Evolutionary conservation across 805 yeast genomes (phyloP).

Genomic region (Lipomyces starkeyi): DNA sequence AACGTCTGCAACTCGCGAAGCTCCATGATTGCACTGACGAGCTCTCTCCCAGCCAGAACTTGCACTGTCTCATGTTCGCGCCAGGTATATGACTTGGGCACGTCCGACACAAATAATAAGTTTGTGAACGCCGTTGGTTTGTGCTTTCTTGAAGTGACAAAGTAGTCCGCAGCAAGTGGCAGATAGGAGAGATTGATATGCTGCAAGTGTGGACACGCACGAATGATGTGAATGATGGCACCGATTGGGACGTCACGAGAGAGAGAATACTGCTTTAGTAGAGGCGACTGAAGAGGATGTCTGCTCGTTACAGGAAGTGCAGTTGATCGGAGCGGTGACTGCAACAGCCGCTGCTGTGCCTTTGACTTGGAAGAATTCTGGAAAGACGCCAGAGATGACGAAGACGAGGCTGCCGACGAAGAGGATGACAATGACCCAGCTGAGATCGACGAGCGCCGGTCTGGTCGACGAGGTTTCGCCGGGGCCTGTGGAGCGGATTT

Average conservation of each 20-base stretch:
- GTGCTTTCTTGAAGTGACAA: conserved; percentile 34
- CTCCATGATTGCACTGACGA: conserved; percentile 41
- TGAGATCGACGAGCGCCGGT: conserved; percentile 10
- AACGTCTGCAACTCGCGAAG: conserved; percentile 49
- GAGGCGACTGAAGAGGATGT: conserved; percentile 48
- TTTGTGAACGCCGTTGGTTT: conserved; percentile 35
- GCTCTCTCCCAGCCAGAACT: conserved; percentile 40
- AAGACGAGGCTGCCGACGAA: conserved; percentile 17
- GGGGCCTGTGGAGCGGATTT: not conserved
- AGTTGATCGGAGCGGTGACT: not conserved
- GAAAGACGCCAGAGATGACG: conserved; percentile 10
- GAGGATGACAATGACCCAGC: conserved; percentile 10
- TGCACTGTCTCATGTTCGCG: conserved; percentile 41
- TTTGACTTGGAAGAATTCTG: not conserved
- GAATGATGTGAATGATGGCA: conserved; percentile 67
- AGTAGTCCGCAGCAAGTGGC: conserved; percentile 71
- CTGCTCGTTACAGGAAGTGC: conserved; percentile 63
- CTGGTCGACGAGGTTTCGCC: conserved; percentile 6
- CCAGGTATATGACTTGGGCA: conserved; percentile 45
- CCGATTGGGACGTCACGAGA: conserved; percentile 84
- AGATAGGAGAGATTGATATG: conserved; percentile 64
- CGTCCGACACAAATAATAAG: conserved; percentile 47
- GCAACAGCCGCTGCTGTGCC: not conserved
- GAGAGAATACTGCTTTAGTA: conserved; percentile 64
- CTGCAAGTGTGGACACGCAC: conserved; percentile 67